These are phyloP conservation scores for Colletotrichum coccodes DNA, from an alignment of 2,329 filamentous ascomycete species.

Conservation along the genomic window DNA sequence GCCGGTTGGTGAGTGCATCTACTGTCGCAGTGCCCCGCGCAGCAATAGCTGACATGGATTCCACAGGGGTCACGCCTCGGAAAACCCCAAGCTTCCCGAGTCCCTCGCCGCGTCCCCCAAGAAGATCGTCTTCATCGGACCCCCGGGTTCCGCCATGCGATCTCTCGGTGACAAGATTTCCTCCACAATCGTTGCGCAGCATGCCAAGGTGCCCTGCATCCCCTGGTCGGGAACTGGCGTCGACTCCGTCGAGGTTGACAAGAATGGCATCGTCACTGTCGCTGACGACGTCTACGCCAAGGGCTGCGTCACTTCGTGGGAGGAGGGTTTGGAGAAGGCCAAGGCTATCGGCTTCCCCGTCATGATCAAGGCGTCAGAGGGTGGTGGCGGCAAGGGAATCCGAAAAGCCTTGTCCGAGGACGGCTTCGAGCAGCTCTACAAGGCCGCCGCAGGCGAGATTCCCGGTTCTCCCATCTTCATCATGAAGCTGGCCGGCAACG, in stretches of 20 bases:
- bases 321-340: constrained; percentile 90
- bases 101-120: constrained; percentile 95
- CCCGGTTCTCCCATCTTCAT: constrained; percentile 99
- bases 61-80: constrained; percentile 91
- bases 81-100: constrained; percentile 98
- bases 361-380: constrained; percentile 99
- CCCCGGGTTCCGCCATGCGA: constrained; percentile 97
- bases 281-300: constrained; percentile 85
- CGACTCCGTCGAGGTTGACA: constrained; percentile 80
- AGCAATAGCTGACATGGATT: constrained; percentile 21
- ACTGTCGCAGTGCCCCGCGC: background rate
- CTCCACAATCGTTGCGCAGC: constrained; percentile 98
- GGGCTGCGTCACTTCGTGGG: constrained; percentile 88
- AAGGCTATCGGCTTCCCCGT: constrained; percentile 95
- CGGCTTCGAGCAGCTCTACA: constrained; percentile 88
- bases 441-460: constrained; percentile 96
- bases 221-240: constrained; percentile 99
- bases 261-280: constrained; percentile 91
- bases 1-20: constrained; percentile 83
- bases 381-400: constrained; percentile 99
- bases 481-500: constrained; percentile 98
- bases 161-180: constrained; percentile 99
- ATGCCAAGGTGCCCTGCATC: constrained; percentile 95
- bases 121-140: constrained; percentile 99
- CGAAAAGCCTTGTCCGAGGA: constrained; percentile 91